Percentiles rank a stretch among this genome's conserved stretches.
These are phyloP conservation scores for Aspergillus indologenus DNA, from an alignment of 495 filamentous ascomycete species.

Conservation along the genomic window DNA sequence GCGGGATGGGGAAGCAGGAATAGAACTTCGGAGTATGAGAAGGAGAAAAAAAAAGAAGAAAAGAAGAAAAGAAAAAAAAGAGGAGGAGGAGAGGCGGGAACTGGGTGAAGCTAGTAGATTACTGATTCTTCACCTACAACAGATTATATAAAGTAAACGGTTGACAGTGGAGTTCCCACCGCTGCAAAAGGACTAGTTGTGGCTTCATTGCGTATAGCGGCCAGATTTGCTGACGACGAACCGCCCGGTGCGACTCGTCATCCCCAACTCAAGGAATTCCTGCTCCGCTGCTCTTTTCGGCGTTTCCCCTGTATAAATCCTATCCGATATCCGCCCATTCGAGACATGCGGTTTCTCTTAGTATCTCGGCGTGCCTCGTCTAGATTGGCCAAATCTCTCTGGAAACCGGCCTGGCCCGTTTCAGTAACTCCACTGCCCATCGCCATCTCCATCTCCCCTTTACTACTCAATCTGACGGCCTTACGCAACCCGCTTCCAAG, in stretches of 20 bases:
- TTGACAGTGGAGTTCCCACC: not conserved
- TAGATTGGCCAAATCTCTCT: slow-evolving; percentile 16
- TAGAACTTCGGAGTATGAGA: not conserved
- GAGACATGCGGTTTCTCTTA: not conserved
- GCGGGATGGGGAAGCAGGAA: not conserved
- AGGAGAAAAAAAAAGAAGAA: not conserved
- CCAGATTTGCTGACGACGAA: slow-evolving; percentile 18
- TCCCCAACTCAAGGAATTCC: not conserved
- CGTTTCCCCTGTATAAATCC: not conserved
- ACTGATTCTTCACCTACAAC: not conserved
- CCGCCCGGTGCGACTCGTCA: slow-evolving; percentile 2
- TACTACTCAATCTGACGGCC: not conserved
- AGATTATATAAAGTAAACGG: not conserved
- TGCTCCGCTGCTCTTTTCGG: not conserved
- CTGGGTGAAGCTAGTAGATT: not conserved
- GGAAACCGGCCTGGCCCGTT: slow-evolving; percentile 8
- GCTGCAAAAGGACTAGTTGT: not conserved
- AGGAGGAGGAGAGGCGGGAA: not conserved
- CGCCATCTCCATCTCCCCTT: slow-evolving; percentile 17
- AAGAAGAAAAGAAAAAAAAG: not conserved
- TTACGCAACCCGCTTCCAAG: slow-evolving; percentile 5
- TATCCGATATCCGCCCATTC: not conserved
- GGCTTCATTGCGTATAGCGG: slow-evolving; percentile 16
- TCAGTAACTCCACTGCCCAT: slow-evolving; percentile 21
- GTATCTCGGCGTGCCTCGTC: not conserved